phyloP scores from a whole-genome alignment of 352 stramenopile genomes.

The Saprolegnia parasitica region DNA sequence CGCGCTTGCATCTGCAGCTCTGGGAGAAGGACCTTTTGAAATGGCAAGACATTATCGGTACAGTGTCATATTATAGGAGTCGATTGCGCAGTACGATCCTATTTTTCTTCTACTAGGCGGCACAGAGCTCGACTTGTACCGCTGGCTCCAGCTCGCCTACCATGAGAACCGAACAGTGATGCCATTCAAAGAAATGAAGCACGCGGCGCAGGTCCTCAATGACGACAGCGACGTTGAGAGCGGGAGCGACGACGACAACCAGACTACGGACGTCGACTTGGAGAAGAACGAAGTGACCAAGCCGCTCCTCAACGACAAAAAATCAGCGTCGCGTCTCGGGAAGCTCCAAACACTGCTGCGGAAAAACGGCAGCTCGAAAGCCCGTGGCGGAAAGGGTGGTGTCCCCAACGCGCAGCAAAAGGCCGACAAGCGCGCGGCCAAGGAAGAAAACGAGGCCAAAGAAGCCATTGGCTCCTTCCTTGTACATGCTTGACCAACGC shows the following conservation, averaged over 20 bases:
- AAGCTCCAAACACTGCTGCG: slow-evolving; percentile 30
- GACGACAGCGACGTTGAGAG: slow-evolving; percentile 35
- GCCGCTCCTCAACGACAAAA: slow-evolving; percentile 35
- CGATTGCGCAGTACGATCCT: not conserved
- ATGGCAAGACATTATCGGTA: slow-evolving; percentile 85
- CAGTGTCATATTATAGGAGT: not conserved
- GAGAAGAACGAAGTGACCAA: slow-evolving; percentile 40
- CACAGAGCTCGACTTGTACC: slow-evolving; percentile 78
- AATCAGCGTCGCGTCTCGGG: not conserved
- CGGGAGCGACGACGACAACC: slow-evolving; percentile 31
- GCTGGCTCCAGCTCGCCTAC: slow-evolving; percentile 64
- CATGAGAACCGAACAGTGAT: slow-evolving; percentile 50
- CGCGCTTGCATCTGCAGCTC: slow-evolving; percentile 84
- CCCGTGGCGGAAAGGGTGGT: not conserved
- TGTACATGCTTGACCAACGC: too few species aligned
- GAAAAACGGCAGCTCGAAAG: slow-evolving; percentile 34
- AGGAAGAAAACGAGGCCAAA: slow-evolving; percentile 52
- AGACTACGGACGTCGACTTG: slow-evolving; percentile 16
- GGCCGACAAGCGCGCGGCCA: slow-evolving; percentile 36
- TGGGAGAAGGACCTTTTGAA: slow-evolving; percentile 93
- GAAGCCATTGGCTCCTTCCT: slow-evolving; percentile 52
- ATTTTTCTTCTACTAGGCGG: slow-evolving; percentile 40
- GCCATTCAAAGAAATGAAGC: slow-evolving; percentile 59
- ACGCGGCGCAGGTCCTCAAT: slow-evolving; percentile 3
- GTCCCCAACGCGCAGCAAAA: not conserved